phyloP scores from a whole-genome alignment of 768 basidiomycete species.

The Crassisporium funariophilum region DNA sequence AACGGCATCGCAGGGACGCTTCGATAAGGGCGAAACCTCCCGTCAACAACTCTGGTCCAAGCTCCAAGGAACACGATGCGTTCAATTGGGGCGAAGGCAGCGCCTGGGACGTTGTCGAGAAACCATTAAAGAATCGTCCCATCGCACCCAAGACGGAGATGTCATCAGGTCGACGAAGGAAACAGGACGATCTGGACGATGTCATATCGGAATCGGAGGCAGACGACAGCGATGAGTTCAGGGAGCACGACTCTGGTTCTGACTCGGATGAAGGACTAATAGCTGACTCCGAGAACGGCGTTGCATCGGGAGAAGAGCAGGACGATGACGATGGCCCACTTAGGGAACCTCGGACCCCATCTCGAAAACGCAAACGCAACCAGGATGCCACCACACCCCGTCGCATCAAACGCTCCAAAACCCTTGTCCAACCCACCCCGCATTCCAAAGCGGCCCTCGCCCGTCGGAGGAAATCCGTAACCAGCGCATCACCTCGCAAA shows the following conservation, averaged over 20 bases:
- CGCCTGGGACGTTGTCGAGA: constrained; percentile 46
- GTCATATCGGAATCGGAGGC: constrained; percentile 31
- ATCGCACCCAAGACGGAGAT: constrained; percentile 13
- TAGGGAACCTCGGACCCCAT: constrained; percentile 50
- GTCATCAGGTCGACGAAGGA: constrained; percentile 8
- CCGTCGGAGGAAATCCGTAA: constrained; percentile 41
- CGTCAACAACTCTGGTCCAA: constrained; percentile 24
- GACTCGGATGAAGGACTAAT: constrained; percentile 20
- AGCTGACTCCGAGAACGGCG: constrained; percentile 29
- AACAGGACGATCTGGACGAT: constrained; percentile 13
- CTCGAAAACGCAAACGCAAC: constrained; percentile 45
- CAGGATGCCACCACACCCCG: constrained; percentile 20
- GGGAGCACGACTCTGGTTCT: constrained; percentile 23
- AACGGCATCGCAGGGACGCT: constrained; percentile 43
- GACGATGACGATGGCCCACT: constrained; percentile 26
- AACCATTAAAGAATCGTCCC: constrained; percentile 15
- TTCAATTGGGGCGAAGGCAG: constrained; percentile 39
- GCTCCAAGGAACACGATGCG: constrained; percentile 20
- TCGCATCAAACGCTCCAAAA: constrained; percentile 34
- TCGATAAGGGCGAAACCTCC: constrained; percentile 29
- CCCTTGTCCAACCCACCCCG: constrained; percentile 66
- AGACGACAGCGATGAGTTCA: constrained; percentile 27
- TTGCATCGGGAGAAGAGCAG: constrained; percentile 22
- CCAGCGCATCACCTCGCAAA: constrained; percentile 28
- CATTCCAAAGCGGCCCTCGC: constrained; percentile 72